These are phyloP conservation scores for Lactarius hengduanensis DNA, from an alignment of 768 basidiomycete genomes.

Conservation along the genomic window DNA sequence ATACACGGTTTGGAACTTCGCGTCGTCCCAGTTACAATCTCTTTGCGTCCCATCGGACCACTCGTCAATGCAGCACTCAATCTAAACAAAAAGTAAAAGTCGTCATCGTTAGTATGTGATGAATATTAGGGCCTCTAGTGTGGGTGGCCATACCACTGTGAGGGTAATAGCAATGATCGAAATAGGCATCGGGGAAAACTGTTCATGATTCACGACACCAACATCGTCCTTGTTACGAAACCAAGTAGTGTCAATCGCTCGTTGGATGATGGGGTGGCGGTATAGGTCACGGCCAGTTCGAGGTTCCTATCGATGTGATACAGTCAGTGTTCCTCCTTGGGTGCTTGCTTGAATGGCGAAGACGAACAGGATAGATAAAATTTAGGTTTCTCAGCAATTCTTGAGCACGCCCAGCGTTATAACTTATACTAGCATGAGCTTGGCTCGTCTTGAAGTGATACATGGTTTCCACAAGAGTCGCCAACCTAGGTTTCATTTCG, in stretches of 20 bases:
- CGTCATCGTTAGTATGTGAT: not conserved
- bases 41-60: slow-evolving; percentile 4
- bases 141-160: not conserved
- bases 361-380: slow-evolving; percentile 17
- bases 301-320: not conserved
- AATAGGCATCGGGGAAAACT: slow-evolving; percentile 8
- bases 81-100: not conserved
- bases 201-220: not conserved
- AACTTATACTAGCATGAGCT: not conserved
- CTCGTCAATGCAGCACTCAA: slow-evolving; percentile 1
- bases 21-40: not conserved
- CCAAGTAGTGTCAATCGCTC: slow-evolving; percentile 4
- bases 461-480: slow-evolving; percentile 6
- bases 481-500: slow-evolving; percentile 7
- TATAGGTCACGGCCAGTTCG: not conserved
- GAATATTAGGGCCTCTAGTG: not conserved
- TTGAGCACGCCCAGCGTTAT: slow-evolving; percentile 4
- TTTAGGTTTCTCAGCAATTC: slow-evolving; percentile 13
- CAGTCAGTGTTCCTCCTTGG: not conserved
- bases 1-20: not conserved
- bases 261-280: slow-evolving; percentile 14
- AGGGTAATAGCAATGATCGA: not conserved
- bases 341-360: not conserved
- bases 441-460: slow-evolving; percentile 11
- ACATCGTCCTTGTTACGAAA: slow-evolving; percentile 13